Evolutionary conservation across 1,284 basidiomycete genomes (phyloP).

Genomic region (Fomitopsis schrenkii): DNA sequence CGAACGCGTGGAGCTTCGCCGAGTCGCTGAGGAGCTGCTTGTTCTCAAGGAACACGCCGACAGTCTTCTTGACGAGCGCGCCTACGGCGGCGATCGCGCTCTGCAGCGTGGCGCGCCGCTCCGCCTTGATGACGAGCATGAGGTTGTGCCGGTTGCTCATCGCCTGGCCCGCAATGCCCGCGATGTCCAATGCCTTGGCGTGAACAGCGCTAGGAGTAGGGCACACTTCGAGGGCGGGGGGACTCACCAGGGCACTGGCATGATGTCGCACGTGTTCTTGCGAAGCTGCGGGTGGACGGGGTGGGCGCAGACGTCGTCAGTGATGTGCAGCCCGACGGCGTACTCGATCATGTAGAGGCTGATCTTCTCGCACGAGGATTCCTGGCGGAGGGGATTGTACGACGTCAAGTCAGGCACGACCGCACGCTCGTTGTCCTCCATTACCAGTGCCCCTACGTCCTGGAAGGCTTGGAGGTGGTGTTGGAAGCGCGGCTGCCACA

Average conservation of each 20-base stretch:
- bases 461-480: constrained; percentile 26
- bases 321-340: constrained; percentile 41
- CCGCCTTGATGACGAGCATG: constrained; percentile 38
- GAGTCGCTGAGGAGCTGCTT: constrained; percentile 24
- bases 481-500: constrained; percentile 27
- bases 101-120: constrained; percentile 39
- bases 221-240: too few species aligned
- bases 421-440: constrained; percentile 18
- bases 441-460: constrained; percentile 18
- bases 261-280: constrained; percentile 38
- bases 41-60: constrained; percentile 33
- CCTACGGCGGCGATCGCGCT: constrained; percentile 44
- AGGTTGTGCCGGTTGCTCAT: constrained; percentile 34
- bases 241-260: constrained; percentile 44
- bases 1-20: background rate
- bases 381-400: constrained; percentile 41
- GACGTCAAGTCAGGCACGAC: constrained; percentile 39
- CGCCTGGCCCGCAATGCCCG: constrained; percentile 40
- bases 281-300: constrained; percentile 32
- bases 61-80: constrained; percentile 33
- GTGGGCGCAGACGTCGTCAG: constrained; percentile 27
- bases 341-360: constrained; percentile 54
- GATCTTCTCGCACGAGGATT: constrained; percentile 46
- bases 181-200: constrained; percentile 46
- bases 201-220: too few species aligned